A percentile compares a stretch with the other conserved stretches of the same genome.
Conservation (phyloP, 2,329 filamentous ascomycete species). For the Hypoxylon sp. region DNA sequence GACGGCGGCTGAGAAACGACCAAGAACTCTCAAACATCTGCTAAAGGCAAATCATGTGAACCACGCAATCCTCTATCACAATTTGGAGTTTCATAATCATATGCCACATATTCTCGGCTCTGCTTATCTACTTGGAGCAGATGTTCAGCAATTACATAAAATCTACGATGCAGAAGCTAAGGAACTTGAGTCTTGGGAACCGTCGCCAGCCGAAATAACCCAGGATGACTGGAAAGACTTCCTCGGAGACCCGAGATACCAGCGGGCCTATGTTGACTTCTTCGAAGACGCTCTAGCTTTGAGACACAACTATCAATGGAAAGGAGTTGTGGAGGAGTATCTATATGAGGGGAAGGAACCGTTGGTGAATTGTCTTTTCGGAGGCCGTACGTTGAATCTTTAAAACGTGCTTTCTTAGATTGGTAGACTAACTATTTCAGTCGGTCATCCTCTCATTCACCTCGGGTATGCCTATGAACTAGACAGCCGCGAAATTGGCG, state of each 20-base stretch:
- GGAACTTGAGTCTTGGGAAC: conserved; percentile 82
- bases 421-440: conserved; percentile 62
- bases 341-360: conserved; percentile 82
- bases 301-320: conserved; percentile 85
- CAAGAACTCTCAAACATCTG: conserved; percentile 89
- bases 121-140: conserved; percentile 87
- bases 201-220: conserved; percentile 87
- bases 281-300: conserved; percentile 91
- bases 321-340: conserved; percentile 80
- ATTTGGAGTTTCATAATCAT: conserved; percentile 85
- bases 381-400: conserved; percentile 74
- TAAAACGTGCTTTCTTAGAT: conserved; percentile 19
- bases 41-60: conserved; percentile 93
- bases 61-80: conserved; percentile 84
- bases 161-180: conserved; percentile 85
- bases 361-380: conserved; percentile 83
- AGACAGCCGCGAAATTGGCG: conserved; percentile 85
- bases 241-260: conserved; percentile 83
- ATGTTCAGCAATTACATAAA: conserved; percentile 78
- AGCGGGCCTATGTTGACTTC: conserved; percentile 93
- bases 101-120: conserved; percentile 85
- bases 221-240: conserved; percentile 89
- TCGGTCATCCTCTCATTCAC: conserved; percentile 94
- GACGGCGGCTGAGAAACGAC: conserved; percentile 81
- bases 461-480: conserved; percentile 95